A percentile compares a stretch with the other conserved stretches of the same genome.
Evolutionary conservation across 2,329 filamentous ascomycete genomes (phyloP).

Genomic region (Apiospora sp.): DNA sequence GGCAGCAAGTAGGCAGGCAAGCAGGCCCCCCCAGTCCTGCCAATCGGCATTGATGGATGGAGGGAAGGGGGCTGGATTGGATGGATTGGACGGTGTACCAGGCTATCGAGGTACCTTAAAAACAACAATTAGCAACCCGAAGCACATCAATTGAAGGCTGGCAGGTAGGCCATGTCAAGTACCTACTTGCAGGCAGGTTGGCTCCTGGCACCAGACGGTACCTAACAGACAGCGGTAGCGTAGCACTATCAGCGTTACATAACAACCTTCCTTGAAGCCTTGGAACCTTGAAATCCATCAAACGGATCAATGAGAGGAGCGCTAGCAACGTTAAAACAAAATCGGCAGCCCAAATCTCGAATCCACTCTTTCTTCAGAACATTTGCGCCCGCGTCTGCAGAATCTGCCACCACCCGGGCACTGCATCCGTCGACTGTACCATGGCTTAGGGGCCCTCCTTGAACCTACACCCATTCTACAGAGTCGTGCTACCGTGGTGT

Average conservation of each 20-base stretch:
- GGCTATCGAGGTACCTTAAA: not conserved
- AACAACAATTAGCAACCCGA: too few species aligned
- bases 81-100: not conserved
- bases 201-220: not conserved
- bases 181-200: not conserved
- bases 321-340: constrained; percentile 19
- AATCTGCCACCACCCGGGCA: constrained; percentile 8
- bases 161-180: too few species aligned
- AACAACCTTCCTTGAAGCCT: constrained; percentile 19
- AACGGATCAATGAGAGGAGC: constrained; percentile 14
- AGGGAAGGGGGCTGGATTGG: not conserved
- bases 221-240: not conserved
- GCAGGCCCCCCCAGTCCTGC: not conserved
- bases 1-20: not conserved
- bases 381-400: constrained; percentile 14
- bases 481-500: not conserved
- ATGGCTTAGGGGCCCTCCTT: not conserved
- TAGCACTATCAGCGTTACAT: constrained; percentile 13
- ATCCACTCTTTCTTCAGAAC: constrained; percentile 9
- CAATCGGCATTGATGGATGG: constrained; percentile 15
- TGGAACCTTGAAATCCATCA: constrained; percentile 20
- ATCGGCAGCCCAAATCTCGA: constrained; percentile 19
- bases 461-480: not conserved
- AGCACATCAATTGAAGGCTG: too few species aligned
- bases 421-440: constrained; percentile 7